Percentiles rank a stretch among this genome's conserved stretches.
Conservation (phyloP, 257 asterid genomes). For the Nicotiana attenuata region DNA sequence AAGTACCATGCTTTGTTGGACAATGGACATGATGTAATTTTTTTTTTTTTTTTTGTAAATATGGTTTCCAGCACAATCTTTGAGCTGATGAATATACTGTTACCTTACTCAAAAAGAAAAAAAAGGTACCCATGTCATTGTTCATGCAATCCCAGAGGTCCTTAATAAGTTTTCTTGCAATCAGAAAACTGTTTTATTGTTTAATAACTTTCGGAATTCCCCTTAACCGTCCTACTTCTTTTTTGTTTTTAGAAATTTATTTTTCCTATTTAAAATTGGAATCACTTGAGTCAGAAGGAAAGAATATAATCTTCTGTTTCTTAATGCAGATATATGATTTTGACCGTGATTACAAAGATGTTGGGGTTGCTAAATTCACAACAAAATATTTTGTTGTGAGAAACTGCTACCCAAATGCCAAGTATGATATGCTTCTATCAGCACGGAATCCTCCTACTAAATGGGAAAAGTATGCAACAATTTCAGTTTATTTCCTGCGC, state of each 20-base stretch:
- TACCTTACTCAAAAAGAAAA: no score
- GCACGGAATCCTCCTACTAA: constrained; percentile 99
- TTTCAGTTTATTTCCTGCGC: constrained; percentile 9
- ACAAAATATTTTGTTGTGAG: constrained; percentile 87
- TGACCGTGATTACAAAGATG: constrained; percentile 96
- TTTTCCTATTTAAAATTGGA: neutral
- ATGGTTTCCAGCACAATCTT: no score
- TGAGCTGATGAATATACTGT: no score
- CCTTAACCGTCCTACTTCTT: neutral
- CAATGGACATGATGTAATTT: no score
- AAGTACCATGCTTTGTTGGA: neutral
- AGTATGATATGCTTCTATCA: constrained; percentile 95
- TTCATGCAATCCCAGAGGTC: neutral
- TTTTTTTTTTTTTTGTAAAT: no score
- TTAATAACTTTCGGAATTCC: neutral
- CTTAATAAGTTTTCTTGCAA: neutral
- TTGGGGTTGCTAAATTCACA: constrained; percentile 93
- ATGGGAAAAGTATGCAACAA: constrained; percentile 89
- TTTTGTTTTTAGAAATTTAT: neutral
- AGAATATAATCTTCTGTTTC: constrained; percentile 15
- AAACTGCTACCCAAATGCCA: constrained; percentile 87
- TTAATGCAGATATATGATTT: constrained; percentile 93
- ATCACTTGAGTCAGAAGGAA: constrained; percentile 1
- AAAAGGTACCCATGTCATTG: neutral
- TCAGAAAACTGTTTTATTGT: neutral